Conservation (phyloP, 768 basidiomycete species). For the Kwoniella botswanensis region DNA sequence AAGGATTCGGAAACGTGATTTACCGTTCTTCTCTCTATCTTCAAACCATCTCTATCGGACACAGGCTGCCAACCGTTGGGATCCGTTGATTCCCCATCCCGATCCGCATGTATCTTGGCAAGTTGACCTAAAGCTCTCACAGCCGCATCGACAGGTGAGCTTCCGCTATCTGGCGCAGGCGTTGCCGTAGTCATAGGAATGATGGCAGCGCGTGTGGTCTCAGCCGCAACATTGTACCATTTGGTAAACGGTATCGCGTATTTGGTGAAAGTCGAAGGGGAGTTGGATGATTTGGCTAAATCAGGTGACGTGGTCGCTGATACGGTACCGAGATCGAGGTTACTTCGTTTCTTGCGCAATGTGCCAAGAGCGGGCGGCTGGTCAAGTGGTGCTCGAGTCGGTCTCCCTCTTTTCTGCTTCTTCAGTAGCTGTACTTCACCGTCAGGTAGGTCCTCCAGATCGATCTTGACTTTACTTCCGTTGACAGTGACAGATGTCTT, state of each 20-base stretch:
- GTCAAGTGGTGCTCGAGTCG: constrained; percentile 84
- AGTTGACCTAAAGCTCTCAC: constrained; percentile 81
- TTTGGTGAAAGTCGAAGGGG: constrained; percentile 30
- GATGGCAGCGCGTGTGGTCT: constrained; percentile 50
- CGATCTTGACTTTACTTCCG: constrained; percentile 79
- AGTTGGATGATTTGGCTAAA: constrained; percentile 59
- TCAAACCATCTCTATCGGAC: constrained; percentile 71
- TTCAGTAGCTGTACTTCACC: constrained; percentile 79
- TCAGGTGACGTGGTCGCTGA: constrained; percentile 12
- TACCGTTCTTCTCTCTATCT: constrained; percentile 75
- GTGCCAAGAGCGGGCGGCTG: constrained; percentile 65
- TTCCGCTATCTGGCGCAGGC: constrained; percentile 26
- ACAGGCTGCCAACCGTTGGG: constrained; percentile 75
- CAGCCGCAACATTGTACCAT: constrained; percentile 49
- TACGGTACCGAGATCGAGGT: constrained; percentile 32
- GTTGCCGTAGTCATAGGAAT: constrained; percentile 46
- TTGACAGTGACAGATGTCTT: constrained; percentile 87
- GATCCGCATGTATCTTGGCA: constrained; percentile 69
- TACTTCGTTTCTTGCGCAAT: constrained; percentile 47
- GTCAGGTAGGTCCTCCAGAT: constrained; percentile 85
- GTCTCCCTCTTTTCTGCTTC: constrained; percentile 85
- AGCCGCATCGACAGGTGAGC: constrained; percentile 60
- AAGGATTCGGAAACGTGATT: constrained; percentile 77
- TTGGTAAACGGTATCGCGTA: constrained; percentile 45
- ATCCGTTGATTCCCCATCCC: constrained; percentile 61